Base-by-base conservation (phyloP, 805 yeast genomes). In the Yamadazyma scolyti region DNA sequence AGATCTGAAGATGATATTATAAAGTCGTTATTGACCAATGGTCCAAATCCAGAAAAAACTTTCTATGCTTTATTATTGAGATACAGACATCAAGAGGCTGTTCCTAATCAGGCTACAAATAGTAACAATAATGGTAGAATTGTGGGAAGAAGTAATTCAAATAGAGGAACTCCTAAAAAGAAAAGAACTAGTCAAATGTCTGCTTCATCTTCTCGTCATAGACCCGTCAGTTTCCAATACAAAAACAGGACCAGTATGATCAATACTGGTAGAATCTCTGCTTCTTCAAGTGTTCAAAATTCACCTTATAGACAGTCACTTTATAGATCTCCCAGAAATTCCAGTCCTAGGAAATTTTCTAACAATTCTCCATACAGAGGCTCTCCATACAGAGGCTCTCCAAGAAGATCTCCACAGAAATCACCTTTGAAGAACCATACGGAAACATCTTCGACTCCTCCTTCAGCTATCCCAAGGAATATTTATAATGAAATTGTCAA, bases 11-110 rank as follows among this genome's bases (percentile, higher is more conserved):
- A 57, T 16, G 72, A 66, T 20, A 66, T 66, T 10, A 46, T 64
- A 16, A 43, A 46, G 25, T 52, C 63, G 33, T 54, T 66, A 15
- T 54, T 65, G 36, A 47, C 46, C 20, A 57, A 50, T 31, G 71
- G 71, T 13, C 48, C 66, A 10, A 61, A 59, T 42, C 68, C 71
- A 5, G 72, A 66, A 41, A 66, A 66, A 43, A 65, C 72, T 5
- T 66, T 66, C 38, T 66, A 66, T 30, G 71, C 72, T 2, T 62
- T 66, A 42, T 56, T 66, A 25, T 47, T 65, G 47, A 51, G 71
- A 38, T 66, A 66, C 46, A 58, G 68, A 45, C 70, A 65, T 42
- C 56, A 54, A 31, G 64, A 55, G 25, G n/a, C 22, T 8, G 6
- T 9, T 9, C 10, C 20, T 13, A 27, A 28, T 28, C 32, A 16